Evolutionary conservation across 2,329 filamentous ascomycete genomes (phyloP), one percentile per base, ranked within the genome.

Genomic region (Metarhizium guizhouense): DNA sequence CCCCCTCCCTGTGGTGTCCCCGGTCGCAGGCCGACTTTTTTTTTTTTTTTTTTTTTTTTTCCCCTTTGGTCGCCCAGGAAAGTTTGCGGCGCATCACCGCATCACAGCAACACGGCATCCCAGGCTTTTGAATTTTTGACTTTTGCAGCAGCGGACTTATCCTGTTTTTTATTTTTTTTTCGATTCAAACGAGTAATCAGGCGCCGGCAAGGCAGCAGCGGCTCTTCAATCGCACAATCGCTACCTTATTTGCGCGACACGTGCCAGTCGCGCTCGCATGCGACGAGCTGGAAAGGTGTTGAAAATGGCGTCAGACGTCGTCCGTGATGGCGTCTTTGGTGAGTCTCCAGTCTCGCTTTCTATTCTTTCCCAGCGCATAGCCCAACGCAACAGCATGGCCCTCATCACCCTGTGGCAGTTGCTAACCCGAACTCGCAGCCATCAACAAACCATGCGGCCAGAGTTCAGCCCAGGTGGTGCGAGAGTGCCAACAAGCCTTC

Each of bases 371-470:
- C 14, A 11, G 16, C 20, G 20, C 40, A 29, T 4, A 4, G 25
- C 25, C 25, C 25, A 1, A 25, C 25, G 25, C 25, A 25, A 32
- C 16, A n/a, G 32, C n/a, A 38, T 25, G 40, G 16, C 20, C 40
- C n/a, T 50, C 45, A 32, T 38, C 57, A 47, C 60, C 25, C 43
- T 59, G 47, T 32, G 25, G 30, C 47, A 14, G 45, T 25, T 34
- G 25, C 40, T 51, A 29, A 34, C 20, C 18, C 55, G 52, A 43
- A 7, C 32, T 52, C 20, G 13, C 63, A 96, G 93, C 90, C 70
- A 87, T 99, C 72, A 90, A 96, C 75, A 99, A 99, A 74, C 94
- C 94, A 32, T 78, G 85, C 65, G 88, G 86, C 65, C 45, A 93
- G 65, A 90, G 87, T 68, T 97, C 93, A 38, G 92, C 92, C 52